Evolutionary conservation across 306 rosid species (phyloP).

Genomic region (Fragaria nilgerrensis): DNA sequence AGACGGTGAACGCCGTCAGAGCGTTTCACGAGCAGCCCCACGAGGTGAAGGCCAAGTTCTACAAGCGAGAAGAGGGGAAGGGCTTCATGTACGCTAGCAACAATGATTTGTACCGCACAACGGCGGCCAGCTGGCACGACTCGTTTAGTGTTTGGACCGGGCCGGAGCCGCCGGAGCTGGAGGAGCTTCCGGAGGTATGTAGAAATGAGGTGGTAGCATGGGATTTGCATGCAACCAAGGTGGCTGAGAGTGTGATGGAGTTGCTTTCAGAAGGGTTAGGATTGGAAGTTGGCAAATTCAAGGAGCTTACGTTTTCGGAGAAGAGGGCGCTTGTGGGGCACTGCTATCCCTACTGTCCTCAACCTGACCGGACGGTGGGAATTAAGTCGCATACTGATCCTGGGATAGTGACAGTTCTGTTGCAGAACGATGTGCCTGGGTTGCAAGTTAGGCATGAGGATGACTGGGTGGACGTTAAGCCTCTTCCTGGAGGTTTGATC

Average conservation of each 20-base stretch:
- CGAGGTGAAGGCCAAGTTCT: constrained; percentile 30
- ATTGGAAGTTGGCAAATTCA: constrained; percentile 26
- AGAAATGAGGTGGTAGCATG: constrained; percentile 32
- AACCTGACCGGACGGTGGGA: constrained; percentile 40
- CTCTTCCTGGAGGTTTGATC: constrained; percentile 28
- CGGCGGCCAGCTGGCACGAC: constrained; percentile 40
- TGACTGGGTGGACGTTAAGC: constrained; percentile 29
- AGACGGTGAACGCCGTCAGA: constrained; percentile 28
- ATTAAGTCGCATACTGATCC: constrained; percentile 34
- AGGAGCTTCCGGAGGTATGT: constrained; percentile 28
- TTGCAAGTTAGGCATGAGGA: constrained; percentile 31
- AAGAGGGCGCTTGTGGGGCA: constrained; percentile 15
- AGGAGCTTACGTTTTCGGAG: constrained; percentile 30
- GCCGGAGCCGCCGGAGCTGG: constrained; percentile 3
- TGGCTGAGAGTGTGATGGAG: constrained; percentile 38
- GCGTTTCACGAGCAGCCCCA: constrained; percentile 40
- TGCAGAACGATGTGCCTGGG: constrained; percentile 33
- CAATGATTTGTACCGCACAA: constrained; percentile 33
- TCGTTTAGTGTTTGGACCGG: constrained; percentile 36
- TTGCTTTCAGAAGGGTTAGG: constrained; percentile 42
- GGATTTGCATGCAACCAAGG: constrained; percentile 25
- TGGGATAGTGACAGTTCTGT: constrained; percentile 26
- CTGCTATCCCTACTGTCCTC: constrained; percentile 37
- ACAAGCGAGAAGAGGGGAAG: constrained; percentile 33
- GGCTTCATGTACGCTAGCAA: constrained; percentile 38